phyloP scores from a whole-genome alignment of 1,139 yeast species.

The Kodamaea fungicola region DNA sequence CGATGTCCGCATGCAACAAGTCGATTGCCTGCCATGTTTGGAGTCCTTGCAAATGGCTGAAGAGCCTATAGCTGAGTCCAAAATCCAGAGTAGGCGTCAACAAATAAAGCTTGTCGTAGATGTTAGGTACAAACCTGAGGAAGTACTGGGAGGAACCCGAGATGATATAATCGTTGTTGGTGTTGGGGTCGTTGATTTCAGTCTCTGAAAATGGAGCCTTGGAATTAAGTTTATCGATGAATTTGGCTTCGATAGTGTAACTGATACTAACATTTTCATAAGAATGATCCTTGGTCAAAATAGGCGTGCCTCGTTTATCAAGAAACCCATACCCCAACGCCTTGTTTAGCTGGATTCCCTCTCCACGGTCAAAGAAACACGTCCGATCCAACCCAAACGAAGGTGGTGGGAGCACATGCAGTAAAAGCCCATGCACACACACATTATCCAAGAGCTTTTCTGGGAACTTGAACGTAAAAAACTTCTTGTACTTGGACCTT shows the following conservation, averaged over 20 bases:
- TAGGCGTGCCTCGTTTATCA: conserved; percentile 40
- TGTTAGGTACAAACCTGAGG: conserved; percentile 40
- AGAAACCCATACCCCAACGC: conserved; percentile 45
- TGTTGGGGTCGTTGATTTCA: conserved; percentile 39
- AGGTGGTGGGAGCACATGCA: conserved; percentile 63
- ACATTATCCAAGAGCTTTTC: conserved; percentile 51
- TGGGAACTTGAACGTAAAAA: conserved; percentile 64
- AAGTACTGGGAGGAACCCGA: conserved; percentile 38
- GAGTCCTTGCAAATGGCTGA: conserved; percentile 21
- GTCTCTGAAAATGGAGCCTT: conserved; percentile 29
- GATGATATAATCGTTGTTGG: conserved; percentile 33
- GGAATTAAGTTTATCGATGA: conserved; percentile 36
- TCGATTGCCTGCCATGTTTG: conserved; percentile 36
- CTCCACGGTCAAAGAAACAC: conserved; percentile 35
- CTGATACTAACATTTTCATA: conserved; percentile 42
- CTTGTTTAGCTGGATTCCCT: conserved; percentile 34
- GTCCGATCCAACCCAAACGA: conserved; percentile 57
- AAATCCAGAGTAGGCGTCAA: no score
- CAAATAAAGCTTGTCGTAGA: conserved; percentile 24
- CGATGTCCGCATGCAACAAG: conserved; percentile 27
- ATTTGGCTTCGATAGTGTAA: conserved; percentile 43
- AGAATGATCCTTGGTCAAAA: conserved; percentile 39
- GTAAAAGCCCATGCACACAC: conserved; percentile 50
- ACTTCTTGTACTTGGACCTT: conserved; percentile 52
- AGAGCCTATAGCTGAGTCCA: conserved; percentile 33